A percentile compares a stretch with the other conserved stretches of the same genome.
phyloP scores from a whole-genome alignment of 176 grass and related monocot genomes.

The Aegilops longissima region DNA sequence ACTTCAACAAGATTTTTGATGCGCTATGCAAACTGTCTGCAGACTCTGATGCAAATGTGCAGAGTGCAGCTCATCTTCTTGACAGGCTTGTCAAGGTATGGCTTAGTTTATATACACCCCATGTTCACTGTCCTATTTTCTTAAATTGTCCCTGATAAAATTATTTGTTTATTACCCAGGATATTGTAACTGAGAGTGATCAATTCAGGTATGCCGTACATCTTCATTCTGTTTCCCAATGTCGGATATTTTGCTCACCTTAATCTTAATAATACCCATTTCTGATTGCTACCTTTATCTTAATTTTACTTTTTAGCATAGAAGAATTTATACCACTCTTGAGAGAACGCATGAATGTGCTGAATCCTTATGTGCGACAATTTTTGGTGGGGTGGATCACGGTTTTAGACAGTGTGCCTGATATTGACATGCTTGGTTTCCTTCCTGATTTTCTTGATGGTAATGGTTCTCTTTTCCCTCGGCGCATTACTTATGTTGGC shows the following conservation, averaged over 20 bases:
- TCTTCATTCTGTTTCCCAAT: neutral
- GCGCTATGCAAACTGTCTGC: conserved; percentile 92
- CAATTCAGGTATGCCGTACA: conserved; percentile 77
- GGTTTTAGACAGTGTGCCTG: conserved; percentile 97
- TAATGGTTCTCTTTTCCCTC: conserved; percentile 46
- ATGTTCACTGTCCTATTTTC: conserved; percentile 1
- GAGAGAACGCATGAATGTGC: conserved; percentile 98
- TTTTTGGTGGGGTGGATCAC: conserved; percentile 99
- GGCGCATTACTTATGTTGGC: conserved; percentile 19
- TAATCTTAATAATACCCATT: conserved; percentile 22
- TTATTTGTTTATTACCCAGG: conserved; percentile 53
- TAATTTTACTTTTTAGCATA: conserved; percentile 78
- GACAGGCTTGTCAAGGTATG: conserved; percentile 95
- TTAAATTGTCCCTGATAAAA: conserved; percentile 33
- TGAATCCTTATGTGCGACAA: conserved; percentile 95
- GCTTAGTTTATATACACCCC: neutral
- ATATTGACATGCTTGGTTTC: conserved; percentile 99
- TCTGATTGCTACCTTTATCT: conserved; percentile 27
- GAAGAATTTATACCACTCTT: conserved; percentile 99
- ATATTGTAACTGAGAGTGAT: conserved; percentile 99
- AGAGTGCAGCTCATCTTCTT: conserved; percentile 99
- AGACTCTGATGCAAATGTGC: conserved; percentile 95
- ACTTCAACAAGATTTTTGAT: conserved; percentile 99
- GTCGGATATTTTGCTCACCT: conserved; percentile 22
- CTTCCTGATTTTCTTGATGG: conserved; percentile 99